Evolutionary conservation across 805 yeast genomes (phyloP), one percentile per base, ranked within the genome.

Genomic region (Metschnikowia matae): DNA sequence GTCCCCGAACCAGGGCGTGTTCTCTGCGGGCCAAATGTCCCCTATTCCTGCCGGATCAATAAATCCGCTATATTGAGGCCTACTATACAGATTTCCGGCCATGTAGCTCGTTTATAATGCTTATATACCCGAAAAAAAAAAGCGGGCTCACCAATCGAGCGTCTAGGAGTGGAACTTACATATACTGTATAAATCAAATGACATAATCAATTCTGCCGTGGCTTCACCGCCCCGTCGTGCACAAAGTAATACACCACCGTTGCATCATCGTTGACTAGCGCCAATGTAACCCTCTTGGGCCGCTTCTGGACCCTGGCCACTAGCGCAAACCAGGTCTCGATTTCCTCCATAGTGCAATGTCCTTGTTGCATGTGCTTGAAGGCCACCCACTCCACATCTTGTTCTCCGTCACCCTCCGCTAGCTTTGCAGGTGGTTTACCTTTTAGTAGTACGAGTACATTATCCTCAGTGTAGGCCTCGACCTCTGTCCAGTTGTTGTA

Each of bases 231-330:
- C 3, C 91, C 91, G 57, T 81, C 82, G 62, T 84, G 81, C 15
- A 83, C 72, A 62, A 80, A 79, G 63, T 86, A 85, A 57, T 82
- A 86, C n/a, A 84, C 84, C 17, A 84, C 74, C 0, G 90, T 83
- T 2, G 89, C 84, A 62, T 86, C 94, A 49, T 77, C 77, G 56
- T 79, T 82, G 2, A 79, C 75, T 6, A 85, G 69, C 0, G 80
- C 90, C 31, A 82, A 54, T 0, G 83, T 68, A 2, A 86, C 54
- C 50, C 82, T 67, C 40, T 64, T 65, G 0, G 82, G 80, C 26
- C 79, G 60, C 8, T 48, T 45, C 5, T 40, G 46, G 1, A 62
- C 38, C 5, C 53, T 50, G 1, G 52, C 54, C 5, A 75, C 59
- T 11, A 40, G 58, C 0, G 52, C 53, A 50, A 82, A 82, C 57